Evolutionary conservation across 1,284 basidiomycete genomes (phyloP).

Genomic region (Leccinum subspadiceum): DNA sequence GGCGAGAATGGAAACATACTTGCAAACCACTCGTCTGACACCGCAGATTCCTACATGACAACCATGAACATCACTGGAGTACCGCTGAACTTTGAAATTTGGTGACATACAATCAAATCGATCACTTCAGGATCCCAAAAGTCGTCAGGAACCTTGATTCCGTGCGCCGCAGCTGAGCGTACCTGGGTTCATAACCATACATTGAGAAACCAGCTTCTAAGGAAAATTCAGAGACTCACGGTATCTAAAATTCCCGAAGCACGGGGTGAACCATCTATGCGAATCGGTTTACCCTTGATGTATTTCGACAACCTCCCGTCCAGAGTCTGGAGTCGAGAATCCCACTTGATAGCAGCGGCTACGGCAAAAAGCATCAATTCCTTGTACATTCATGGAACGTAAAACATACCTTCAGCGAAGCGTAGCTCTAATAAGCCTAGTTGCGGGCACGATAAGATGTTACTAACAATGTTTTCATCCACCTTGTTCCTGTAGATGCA

Average conservation of each 20-base stretch:
- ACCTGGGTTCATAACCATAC: constrained; percentile 39
- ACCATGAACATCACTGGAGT: constrained; percentile 3
- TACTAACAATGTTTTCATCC: constrained; percentile 76
- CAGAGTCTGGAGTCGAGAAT: constrained; percentile 60
- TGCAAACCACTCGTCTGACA: constrained; percentile 79
- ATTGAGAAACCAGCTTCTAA: background rate
- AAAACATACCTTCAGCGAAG: constrained; percentile 54
- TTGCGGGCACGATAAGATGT: constrained; percentile 64
- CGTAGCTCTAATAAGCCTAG: constrained; percentile 60
- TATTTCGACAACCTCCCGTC: constrained; percentile 70
- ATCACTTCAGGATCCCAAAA: constrained; percentile 62
- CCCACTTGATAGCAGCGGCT: constrained; percentile 69
- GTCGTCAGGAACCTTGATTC: constrained; percentile 64
- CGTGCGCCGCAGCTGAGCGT: constrained; percentile 68
- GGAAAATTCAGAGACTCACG: constrained; percentile 31
- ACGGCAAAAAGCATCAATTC: constrained; percentile 2
- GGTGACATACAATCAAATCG: constrained; percentile 53
- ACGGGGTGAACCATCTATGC: constrained; percentile 74
- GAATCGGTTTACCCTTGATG: constrained; percentile 64
- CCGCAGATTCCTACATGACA: constrained; percentile 60
- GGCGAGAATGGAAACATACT: constrained; percentile 36
- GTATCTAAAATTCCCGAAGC: constrained; percentile 83
- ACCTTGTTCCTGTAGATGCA: constrained; percentile 50
- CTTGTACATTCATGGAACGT: background rate
- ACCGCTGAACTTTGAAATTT: background rate